phyloP scores from a whole-genome alignment of 2,329 filamentous ascomycete species.

The Chaetomiaceae sp. region DNA sequence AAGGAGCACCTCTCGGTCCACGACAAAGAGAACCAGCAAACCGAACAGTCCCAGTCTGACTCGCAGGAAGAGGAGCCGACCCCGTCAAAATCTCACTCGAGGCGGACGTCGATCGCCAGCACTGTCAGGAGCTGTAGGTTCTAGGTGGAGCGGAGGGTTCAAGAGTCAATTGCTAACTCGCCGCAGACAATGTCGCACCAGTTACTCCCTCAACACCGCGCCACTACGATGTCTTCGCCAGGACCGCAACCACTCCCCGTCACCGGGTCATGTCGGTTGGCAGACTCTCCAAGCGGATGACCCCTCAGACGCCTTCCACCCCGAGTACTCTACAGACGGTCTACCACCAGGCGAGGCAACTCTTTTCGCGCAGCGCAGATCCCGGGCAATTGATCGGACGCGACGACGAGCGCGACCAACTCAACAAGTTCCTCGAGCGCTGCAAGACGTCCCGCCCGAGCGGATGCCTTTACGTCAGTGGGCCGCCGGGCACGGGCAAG shows the following conservation, averaged over 20 bases:
- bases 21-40: slow-evolving; percentile 42
- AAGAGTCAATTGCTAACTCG: not conserved
- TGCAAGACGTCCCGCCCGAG: slow-evolving; percentile 57
- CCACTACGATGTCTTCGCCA: slow-evolving; percentile 72
- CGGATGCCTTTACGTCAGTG: slow-evolving; percentile 91
- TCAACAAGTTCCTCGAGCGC: slow-evolving; percentile 64
- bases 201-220: slow-evolving; percentile 70
- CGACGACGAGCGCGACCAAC: slow-evolving; percentile 61
- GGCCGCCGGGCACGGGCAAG: slow-evolving; percentile 93
- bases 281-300: slow-evolving; percentile 71
- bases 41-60: slow-evolving; percentile 34
- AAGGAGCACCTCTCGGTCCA: slow-evolving; percentile 55
- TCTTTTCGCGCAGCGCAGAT: slow-evolving; percentile 76
- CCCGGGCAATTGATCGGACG: slow-evolving; percentile 74
- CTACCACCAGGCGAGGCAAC: slow-evolving; percentile 80
- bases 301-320: slow-evolving; percentile 69
- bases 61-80: slow-evolving; percentile 17
- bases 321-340: slow-evolving; percentile 67
- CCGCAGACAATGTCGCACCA: slow-evolving; percentile 37
- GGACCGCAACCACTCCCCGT: slow-evolving; percentile 71
- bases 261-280: slow-evolving; percentile 76
- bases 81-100: slow-evolving; percentile 18
- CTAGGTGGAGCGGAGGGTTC: not conserved
- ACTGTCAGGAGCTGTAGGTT: slow-evolving; percentile 14
- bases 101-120: slow-evolving; percentile 21